Base-by-base conservation (phyloP, 2,329 filamentous ascomycete genomes). In the Ophiostoma novo-ulmi region DNA sequence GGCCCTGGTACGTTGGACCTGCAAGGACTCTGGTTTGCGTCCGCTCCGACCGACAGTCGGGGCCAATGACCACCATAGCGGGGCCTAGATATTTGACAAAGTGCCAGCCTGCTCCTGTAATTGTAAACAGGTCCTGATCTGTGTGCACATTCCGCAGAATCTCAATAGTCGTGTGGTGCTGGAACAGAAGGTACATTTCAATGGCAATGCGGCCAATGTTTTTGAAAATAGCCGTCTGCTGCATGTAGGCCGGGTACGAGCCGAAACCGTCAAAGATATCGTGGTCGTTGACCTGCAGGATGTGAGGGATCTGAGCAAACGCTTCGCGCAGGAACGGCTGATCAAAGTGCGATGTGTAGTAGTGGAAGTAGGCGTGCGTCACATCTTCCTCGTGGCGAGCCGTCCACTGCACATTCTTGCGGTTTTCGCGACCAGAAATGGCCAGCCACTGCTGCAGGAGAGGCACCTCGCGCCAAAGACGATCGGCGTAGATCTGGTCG, bases 191-290 rank as follows among this genome's bases (percentile, higher is more conserved):
- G 78, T 98, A 99, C 94, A 97, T 97, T 75, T 98, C 93, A 70
- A 96, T 94, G 31, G 93, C 95, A 73, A 99, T 90, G 52, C 95
- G 89, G 35, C 95, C 95, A 77, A 98, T 97, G 78, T 98, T 98
- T 81, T 97, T 97, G 84, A 99, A 98, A 82, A 98, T 93, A 74
- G 97, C 91, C 22, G 93, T 97, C 75, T 92, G 92, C 78, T 99
- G 95, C 94, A 99, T 98, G 78, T 98, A 96, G 73, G 97, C 93
- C 0, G 95, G 95, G 77, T 98, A 99, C 1, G 93, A 97, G 39
- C 95, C 95, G 76, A 95, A 99, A 36, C 95, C 95, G 77, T 99
- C 95, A 75, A 99, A 99, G 93, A 99, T 97, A 75, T 99, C 95
- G 79, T 98, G 95, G 77, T 98, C 95, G 77, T 99, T 94, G 69